Evolutionary conservation across 805 yeast genomes (phyloP).

Genomic region (Sugiyamaella floridensis): DNA sequence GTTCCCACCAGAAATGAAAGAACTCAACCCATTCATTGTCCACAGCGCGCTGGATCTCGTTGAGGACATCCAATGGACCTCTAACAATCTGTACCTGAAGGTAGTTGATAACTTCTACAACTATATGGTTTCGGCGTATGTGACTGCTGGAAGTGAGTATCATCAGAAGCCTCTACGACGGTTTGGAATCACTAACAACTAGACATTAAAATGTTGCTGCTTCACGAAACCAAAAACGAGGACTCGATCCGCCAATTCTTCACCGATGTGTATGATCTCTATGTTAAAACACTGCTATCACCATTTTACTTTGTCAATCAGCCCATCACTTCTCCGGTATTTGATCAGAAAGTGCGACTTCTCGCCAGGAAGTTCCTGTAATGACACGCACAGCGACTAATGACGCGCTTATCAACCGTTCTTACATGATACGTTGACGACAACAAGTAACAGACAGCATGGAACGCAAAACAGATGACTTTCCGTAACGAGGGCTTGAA

Average conservation of each 20-base stretch:
- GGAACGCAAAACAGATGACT: too few species aligned
- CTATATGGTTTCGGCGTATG: constrained; percentile 69
- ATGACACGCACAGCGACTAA: background rate
- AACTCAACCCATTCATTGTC: constrained; percentile 78
- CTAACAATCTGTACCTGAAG: constrained; percentile 59
- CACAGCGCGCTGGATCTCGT: constrained; percentile 88
- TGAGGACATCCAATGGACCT: constrained; percentile 81
- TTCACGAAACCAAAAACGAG: constrained; percentile 60
- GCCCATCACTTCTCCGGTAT: constrained; percentile 63
- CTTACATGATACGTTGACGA: background rate
- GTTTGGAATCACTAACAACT: background rate
- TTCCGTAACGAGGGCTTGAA: too few species aligned
- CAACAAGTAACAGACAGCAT: background rate
- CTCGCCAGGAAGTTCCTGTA: constrained; percentile 71
- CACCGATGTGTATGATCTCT: constrained; percentile 77
- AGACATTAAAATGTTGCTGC: constrained; percentile 65
- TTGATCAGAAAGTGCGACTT: constrained; percentile 65
- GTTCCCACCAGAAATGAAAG: constrained; percentile 64
- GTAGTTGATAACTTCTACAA: constrained; percentile 83
- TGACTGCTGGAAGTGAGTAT: constrained; percentile 67
- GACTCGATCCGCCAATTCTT: constrained; percentile 77
- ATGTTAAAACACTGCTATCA: constrained; percentile 73
- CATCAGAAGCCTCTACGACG: too few species aligned
- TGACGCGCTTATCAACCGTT: background rate
- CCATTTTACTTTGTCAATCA: constrained; percentile 80